phyloP scores from a whole-genome alignment of 164 flowering plant genomes.

The Tetrastigma voinierianum region DNA sequence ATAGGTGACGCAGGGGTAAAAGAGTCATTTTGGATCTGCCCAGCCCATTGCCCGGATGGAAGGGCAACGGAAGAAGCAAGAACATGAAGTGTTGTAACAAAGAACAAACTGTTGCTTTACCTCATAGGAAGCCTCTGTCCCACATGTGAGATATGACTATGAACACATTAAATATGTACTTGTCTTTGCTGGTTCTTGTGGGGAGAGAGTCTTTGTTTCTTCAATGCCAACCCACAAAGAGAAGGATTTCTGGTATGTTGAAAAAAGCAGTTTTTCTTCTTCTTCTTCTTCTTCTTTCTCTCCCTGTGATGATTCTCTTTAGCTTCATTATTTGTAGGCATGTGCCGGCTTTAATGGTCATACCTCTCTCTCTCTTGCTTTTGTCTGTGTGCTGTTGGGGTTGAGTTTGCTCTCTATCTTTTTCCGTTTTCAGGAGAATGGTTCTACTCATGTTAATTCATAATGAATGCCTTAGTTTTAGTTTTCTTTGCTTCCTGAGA shows the following conservation, averaged over 20 bases:
- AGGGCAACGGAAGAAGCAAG: too few species aligned
- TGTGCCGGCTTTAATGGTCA: conserved; percentile 5
- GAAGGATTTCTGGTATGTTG: not conserved
- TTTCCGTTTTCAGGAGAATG: not conserved
- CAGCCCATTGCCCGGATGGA: too few species aligned
- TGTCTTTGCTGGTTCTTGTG: conserved; percentile 8
- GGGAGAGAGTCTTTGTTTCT: conserved; percentile 2
- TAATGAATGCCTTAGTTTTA: not conserved
- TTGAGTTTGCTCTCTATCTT: not conserved
- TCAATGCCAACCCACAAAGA: conserved; percentile 3
- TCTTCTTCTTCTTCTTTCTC: not conserved
- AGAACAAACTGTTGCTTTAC: conserved; percentile 5
- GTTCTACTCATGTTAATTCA: not conserved
- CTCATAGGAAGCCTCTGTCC: conserved; percentile 11
- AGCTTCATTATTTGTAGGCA: conserved; percentile 10
- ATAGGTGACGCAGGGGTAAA: too few species aligned
- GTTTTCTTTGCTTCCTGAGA: not conserved
- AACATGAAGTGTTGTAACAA: too few species aligned
- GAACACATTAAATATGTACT: not conserved
- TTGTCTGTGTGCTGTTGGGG: not conserved
- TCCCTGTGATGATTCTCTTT: conserved; percentile 4
- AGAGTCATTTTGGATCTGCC: too few species aligned
- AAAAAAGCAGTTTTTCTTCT: conserved; percentile 14
- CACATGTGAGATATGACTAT: conserved; percentile 3
- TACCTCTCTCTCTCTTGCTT: not conserved